Evolutionary conservation across 805 yeast species (phyloP).

Genomic region (Yamadazyma phyllophila): DNA sequence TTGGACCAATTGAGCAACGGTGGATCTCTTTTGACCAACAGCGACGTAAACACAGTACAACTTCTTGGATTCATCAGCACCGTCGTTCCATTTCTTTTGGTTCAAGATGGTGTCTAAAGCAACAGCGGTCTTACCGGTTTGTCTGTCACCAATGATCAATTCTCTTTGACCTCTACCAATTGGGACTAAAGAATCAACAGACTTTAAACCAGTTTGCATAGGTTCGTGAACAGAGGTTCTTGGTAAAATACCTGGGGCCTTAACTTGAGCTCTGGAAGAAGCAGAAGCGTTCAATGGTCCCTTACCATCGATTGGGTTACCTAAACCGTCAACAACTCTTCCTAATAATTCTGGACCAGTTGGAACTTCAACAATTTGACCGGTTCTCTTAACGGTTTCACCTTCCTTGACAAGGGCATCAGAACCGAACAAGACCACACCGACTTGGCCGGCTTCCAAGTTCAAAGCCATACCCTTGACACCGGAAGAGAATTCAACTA

Average conservation of each 20-base stretch:
- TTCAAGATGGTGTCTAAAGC: constrained; percentile 97
- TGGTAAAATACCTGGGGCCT: constrained; percentile 99
- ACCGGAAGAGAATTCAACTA: constrained; percentile 98
- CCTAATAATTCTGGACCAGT: constrained; percentile 98
- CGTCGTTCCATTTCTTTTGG: constrained; percentile 98
- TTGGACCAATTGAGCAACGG: constrained; percentile 99
- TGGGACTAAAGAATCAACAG: constrained; percentile 99
- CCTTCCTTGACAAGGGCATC: constrained; percentile 99
- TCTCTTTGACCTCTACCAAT: constrained; percentile 99
- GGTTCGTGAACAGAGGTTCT: constrained; percentile 98
- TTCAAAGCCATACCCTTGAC: constrained; percentile 99
- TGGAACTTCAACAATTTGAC: constrained; percentile 98
- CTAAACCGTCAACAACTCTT: constrained; percentile 99
- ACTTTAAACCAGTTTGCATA: constrained; percentile 99
- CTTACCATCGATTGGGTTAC: constrained; percentile 99
- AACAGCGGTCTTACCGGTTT: constrained; percentile 99
- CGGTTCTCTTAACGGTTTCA: constrained; percentile 99
- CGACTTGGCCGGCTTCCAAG: constrained; percentile 99
- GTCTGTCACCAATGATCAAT: constrained; percentile 99
- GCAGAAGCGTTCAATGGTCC: constrained; percentile 91
- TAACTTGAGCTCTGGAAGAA: constrained; percentile 93
- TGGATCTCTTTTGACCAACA: constrained; percentile 99
- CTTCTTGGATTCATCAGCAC: constrained; percentile 93
- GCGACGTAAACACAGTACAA: constrained; percentile 99
- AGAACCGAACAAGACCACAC: constrained; percentile 99